Evolutionary conservation across 83 land plant species (phyloP), one percentile per base, ranked within the genome.

Genomic region (Thuja plicata): DNA sequence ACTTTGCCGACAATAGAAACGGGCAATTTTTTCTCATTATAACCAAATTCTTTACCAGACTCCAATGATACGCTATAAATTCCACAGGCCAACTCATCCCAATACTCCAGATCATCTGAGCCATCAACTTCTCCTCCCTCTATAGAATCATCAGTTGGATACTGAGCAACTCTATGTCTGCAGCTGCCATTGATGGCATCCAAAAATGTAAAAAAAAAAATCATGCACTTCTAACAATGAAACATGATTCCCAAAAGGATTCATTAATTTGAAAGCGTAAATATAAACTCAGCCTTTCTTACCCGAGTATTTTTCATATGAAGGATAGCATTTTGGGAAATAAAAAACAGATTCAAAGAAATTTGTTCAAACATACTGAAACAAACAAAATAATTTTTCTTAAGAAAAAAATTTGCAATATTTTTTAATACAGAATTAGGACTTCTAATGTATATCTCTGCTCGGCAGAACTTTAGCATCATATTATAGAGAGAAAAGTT

Each of bases 21-120:
- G 77, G 46, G 57, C 38, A 3, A 3, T 35, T 60, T 66, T 40
- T 87, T 87, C 15, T 73, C 52, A 78, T 38, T 10, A 84, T 5
- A 76, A 10, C n/a, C 77, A 87, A 87, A 87, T 1, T 41, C 12
- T 54, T 90, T 46, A 27, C 45, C 38, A 70, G 60, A 79, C 16
- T 87, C 85, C 13, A 94, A 19, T 3, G 81, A 24, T 7, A 95
- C 34, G 84, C 98, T 97, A 86, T 97, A 94, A 12, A 97, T 92
- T 35, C 97, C 99, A 93, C 99, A 98, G 43, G 97, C 91, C 78
- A 97, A 93, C 81, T 98, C 99, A 84, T 97, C 94, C 99, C 99
- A 98, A 89, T 92, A 96, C 24, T 87, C 90, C 74, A 89, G 89
- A 21, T 85, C 71, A 54, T 46, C 60, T 70, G 54, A 85, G 35